Base-by-base conservation (phyloP, 495 filamentous ascomycete species). In the Xylaria cubensis region DNA sequence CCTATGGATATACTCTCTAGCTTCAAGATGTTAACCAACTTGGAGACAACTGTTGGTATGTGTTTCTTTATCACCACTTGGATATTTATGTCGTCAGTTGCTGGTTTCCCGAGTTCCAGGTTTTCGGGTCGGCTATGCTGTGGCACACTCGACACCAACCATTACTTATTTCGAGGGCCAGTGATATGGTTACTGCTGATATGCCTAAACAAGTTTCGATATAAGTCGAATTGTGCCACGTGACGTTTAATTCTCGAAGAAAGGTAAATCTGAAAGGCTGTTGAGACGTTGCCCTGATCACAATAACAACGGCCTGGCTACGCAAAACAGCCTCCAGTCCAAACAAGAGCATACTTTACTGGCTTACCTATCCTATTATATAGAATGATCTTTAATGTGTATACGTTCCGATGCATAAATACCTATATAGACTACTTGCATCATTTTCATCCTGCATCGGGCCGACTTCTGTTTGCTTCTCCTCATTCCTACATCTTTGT, bases 101-200 rank as follows among this genome's bases (percentile, higher is more conserved):
- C 39, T 15, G 13, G 61, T 39, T 44, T 44, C 24, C 61, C 12
- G 4, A 24, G 39, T 44, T 34, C 61, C 61, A 46, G 41, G 21
- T 29, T 17, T 46, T 46, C 39, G 61, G 61, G 61, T 42, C 61
- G 39, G n/a, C 19, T 42, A 64, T 64, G 61, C 24, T 64, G 61
- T 64, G 41, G 24, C 29, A 64, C 41, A 46, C 13, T 64, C 0
- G 41, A 62, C 19, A 36, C 56, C 32, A 61, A 41, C 8, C 34
- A 61, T 41, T 32, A 24, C 15, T 21, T 29, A 15, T 5, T 32
- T 39, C n/a, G 39, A 24, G 17, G 61, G 42, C 39, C 4, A 2
- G n/a, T 7, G 13, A 29, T 46, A 0, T 41, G 17, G 4, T n/a
- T 26, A 8, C 29, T 42, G 2, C 29, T 39, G 29, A 26, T 46